These are phyloP conservation scores for Talaromyces sp. DNA, from an alignment of 2,329 filamentous ascomycete genomes.

Conservation along the genomic window DNA sequence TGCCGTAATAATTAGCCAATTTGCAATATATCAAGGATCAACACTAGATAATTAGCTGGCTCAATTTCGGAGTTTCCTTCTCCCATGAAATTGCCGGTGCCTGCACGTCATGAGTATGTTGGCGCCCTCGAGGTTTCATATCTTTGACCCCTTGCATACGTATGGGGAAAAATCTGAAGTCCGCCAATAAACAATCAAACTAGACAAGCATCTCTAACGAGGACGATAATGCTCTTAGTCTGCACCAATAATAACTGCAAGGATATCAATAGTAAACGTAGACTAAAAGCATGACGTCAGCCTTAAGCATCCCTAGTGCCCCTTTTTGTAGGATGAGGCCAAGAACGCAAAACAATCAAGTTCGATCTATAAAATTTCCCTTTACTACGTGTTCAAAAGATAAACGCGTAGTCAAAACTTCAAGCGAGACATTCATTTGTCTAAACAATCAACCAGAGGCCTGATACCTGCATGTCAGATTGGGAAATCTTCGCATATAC, in stretches of 20 bases:
- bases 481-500: not conserved
- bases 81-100: not conserved
- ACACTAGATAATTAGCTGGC: not conserved
- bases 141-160: not conserved
- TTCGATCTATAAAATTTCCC: too few relatives aligned
- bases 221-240: not conserved
- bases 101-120: not conserved
- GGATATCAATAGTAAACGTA: not conserved
- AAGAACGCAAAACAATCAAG: not conserved
- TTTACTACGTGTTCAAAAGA: not conserved
- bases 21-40: not conserved
- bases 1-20: not conserved
- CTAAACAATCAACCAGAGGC: not conserved
- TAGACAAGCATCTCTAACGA: not conserved
- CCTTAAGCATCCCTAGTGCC: not conserved
- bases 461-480: not conserved
- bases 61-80: not conserved
- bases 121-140: not conserved
- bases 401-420: too few relatives aligned
- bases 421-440: not conserved
- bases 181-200: not conserved
- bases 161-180: not conserved
- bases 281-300: not conserved
- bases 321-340: not conserved
- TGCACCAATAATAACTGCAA: not conserved